Evolutionary conservation across 2,329 filamentous ascomycete genomes (phyloP).

Genomic region (Cladophialophora carrionii): DNA sequence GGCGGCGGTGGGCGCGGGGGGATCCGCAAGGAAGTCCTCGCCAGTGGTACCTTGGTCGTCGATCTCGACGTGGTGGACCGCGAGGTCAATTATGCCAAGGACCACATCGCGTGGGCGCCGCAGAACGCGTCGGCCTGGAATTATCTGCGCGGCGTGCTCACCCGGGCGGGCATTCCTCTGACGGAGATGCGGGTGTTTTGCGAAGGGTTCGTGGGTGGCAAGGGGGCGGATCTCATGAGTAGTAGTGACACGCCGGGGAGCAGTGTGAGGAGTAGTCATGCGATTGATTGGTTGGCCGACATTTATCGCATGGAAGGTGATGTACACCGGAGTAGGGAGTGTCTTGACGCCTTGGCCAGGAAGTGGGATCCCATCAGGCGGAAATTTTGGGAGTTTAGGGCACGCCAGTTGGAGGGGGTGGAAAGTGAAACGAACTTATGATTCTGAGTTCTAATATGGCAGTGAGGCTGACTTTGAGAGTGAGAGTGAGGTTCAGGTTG

Average conservation of each 20-base stretch:
- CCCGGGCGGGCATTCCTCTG: slow-evolving; percentile 62
- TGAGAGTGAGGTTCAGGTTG: too few relatives aligned
- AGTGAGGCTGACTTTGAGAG: neutral
- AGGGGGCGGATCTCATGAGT: slow-evolving; percentile 26
- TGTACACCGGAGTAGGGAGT: slow-evolving; percentile 65
- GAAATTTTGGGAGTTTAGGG: slow-evolving; percentile 87
- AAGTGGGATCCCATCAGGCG: slow-evolving; percentile 90
- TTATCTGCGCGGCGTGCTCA: slow-evolving; percentile 77
- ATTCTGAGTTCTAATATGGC: too few relatives aligned
- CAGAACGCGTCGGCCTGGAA: slow-evolving; percentile 97
- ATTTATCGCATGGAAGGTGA: slow-evolving; percentile 48
- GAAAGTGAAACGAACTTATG: neutral
- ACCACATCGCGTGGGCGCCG: slow-evolving; percentile 75
- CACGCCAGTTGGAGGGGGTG: slow-evolving; percentile 23
- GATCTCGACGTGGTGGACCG: slow-evolving; percentile 68
- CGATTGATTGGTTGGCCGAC: slow-evolving; percentile 57
- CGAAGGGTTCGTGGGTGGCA: slow-evolving; percentile 51
- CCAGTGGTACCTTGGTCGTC: slow-evolving; percentile 47
- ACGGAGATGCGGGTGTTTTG: slow-evolving; percentile 59
- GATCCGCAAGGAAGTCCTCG: slow-evolving; percentile 30
- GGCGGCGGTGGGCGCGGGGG: too few relatives aligned
- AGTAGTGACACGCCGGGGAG: too few relatives aligned
- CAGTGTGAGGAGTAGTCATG: slow-evolving; percentile 64
- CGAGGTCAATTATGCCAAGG: slow-evolving; percentile 74
- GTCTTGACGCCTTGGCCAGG: slow-evolving; percentile 72